Percentiles rank a stretch among this genome's conserved stretches.
Evolutionary conservation across 345 rosid genomes (phyloP).

Genomic region (Noccaea bulbosa): DNA sequence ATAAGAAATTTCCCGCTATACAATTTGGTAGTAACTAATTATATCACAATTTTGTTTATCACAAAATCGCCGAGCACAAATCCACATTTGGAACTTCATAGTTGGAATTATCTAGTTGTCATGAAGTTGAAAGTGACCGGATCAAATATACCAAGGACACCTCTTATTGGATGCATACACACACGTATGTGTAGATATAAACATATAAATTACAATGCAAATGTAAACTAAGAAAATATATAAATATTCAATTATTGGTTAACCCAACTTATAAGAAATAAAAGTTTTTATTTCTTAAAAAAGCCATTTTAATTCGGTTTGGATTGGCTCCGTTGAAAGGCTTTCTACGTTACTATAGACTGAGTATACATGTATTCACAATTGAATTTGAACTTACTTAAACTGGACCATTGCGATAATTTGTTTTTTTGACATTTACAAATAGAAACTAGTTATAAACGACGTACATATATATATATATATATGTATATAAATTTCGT

Average conservation of each 20-base stretch:
- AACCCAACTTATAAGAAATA: constrained; percentile 2
- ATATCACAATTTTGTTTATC: neutral
- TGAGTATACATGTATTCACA: neutral
- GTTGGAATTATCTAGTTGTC: constrained; percentile 17
- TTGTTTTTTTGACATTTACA: too few species aligned
- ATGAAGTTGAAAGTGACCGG: constrained; percentile 20
- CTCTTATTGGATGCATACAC: constrained; percentile 8
- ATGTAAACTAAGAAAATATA: neutral
- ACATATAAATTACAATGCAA: neutral
- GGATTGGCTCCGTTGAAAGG: neutral
- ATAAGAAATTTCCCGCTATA: too few species aligned
- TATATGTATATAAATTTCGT: too few species aligned
- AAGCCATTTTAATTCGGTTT: neutral
- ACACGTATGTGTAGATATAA: neutral
- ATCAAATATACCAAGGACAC: constrained; percentile 19
- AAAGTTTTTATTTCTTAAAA: neutral
- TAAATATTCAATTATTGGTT: neutral
- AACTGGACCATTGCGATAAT: too few species aligned
- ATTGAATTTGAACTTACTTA: too few species aligned
- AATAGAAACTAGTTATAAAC: too few species aligned
- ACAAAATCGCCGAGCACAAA: neutral
- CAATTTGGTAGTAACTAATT: neutral
- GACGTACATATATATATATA: too few species aligned
- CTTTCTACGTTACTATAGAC: neutral
- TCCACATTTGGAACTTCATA: constrained; percentile 8